phyloP scores from a whole-genome alignment of 2,329 filamentous ascomycete species.

The Furcasterigmium sp. region DNA sequence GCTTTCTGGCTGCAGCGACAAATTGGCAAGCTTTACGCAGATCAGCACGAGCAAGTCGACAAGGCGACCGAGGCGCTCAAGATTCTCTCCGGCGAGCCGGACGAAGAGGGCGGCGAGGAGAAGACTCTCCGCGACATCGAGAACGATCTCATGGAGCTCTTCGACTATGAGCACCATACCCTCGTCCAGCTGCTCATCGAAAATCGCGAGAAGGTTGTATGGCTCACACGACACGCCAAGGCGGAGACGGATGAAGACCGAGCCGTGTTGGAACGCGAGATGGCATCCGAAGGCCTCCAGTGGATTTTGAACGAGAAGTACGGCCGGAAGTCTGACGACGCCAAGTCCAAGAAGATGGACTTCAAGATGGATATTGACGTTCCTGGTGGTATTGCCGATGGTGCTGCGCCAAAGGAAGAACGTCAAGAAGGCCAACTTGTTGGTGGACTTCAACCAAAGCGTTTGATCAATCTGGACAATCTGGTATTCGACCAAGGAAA shows the following conservation, averaged over 20 bases:
- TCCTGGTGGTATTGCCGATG: slow-evolving; percentile 43
- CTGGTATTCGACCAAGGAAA: slow-evolving; percentile 97
- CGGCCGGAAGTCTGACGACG: slow-evolving; percentile 60
- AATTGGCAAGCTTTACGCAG: slow-evolving; percentile 80
- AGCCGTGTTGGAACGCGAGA: slow-evolving; percentile 78
- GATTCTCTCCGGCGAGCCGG: slow-evolving; percentile 72
- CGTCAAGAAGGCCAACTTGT: slow-evolving; percentile 64
- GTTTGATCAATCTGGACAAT: slow-evolving; percentile 90
- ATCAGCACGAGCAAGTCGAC: slow-evolving; percentile 88
- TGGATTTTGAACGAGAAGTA: slow-evolving; percentile 84
- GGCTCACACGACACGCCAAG: slow-evolving; percentile 83
- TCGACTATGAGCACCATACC: slow-evolving; percentile 95
- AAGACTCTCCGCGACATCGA: slow-evolving; percentile 88
- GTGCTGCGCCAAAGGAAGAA: slow-evolving; percentile 39
- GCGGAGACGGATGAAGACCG: slow-evolving; percentile 76
- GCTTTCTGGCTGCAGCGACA: slow-evolving; percentile 96
- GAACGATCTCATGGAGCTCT: slow-evolving; percentile 96
- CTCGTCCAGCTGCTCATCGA: slow-evolving; percentile 85
- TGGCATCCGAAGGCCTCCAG: slow-evolving; percentile 81
- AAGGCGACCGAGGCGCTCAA: slow-evolving; percentile 82
- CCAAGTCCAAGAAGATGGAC: slow-evolving; percentile 65
- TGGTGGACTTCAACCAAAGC: slow-evolving; percentile 79
- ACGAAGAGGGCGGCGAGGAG: slow-evolving; percentile 68
- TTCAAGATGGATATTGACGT: slow-evolving; percentile 95
- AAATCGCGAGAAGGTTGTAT: slow-evolving; percentile 91